phyloP scores from a whole-genome alignment of 176 grass and related monocot genomes.

The Poa annua region DNA sequence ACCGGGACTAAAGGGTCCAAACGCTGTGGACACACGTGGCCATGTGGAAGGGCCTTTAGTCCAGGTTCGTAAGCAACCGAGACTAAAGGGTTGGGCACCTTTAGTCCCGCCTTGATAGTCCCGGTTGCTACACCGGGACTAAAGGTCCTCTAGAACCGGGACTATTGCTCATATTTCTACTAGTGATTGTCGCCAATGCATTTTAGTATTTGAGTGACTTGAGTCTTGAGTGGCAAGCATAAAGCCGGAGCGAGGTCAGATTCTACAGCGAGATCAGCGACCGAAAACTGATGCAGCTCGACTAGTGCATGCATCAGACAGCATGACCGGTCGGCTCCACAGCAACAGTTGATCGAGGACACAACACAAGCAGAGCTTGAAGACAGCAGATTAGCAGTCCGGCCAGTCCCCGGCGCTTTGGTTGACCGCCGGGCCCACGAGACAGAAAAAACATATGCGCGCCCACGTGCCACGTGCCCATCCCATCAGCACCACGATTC shows the following conservation, averaged over 20 bases:
- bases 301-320: not conserved
- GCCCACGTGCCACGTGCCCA: not conserved
- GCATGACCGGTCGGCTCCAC: not conserved
- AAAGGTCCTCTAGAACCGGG: no score
- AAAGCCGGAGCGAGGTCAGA: not conserved
- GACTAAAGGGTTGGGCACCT: no score
- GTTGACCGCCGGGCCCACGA: conserved; percentile 37
- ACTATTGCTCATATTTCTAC: no score
- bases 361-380: not conserved
- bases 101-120: no score
- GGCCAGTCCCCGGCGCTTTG: not conserved
- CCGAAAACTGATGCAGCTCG: not conserved
- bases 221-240: not conserved
- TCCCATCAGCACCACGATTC: not conserved
- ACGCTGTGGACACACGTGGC: no score
- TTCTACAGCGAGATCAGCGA: not conserved
- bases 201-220: no score
- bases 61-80: no score
- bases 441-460: conserved; percentile 4
- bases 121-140: no score
- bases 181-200: no score
- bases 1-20: no score
- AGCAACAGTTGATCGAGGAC: not conserved
- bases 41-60: no score
- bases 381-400: not conserved